A percentile compares a stretch with the other conserved stretches of the same genome.
Conservation (phyloP, 257 asterid species). For the Cinchona pubescens region DNA sequence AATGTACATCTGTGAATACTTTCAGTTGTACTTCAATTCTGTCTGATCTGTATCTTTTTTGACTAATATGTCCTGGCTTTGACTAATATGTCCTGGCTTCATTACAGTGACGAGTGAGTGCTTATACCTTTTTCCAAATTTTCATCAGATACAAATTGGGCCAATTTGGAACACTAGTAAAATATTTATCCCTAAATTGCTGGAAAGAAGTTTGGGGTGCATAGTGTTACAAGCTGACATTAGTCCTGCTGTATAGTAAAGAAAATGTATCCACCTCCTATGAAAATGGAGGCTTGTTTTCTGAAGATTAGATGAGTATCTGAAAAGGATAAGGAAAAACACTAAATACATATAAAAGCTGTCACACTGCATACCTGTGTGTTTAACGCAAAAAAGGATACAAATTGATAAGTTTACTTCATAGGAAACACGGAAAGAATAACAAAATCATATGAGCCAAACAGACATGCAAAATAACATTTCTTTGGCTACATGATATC, state of each 20-base stretch:
- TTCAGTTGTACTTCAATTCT: no score
- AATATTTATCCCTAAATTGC: background rate
- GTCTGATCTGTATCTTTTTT: background rate
- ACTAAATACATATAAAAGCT: background rate
- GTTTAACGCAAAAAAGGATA: background rate
- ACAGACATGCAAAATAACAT: background rate
- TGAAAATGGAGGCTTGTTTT: slow-evolving; percentile 1
- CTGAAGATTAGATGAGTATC: background rate
- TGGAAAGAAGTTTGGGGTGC: background rate
- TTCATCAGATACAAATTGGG: background rate
- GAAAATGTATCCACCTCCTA: background rate
- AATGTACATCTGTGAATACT: background rate
- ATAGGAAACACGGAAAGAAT: background rate
- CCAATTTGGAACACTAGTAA: background rate
- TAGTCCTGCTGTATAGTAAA: background rate
- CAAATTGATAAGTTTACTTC: background rate
- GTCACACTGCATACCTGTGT: no score
- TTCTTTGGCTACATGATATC: background rate
- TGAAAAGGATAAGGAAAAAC: background rate
- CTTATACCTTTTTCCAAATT: background rate
- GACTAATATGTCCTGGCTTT: background rate
- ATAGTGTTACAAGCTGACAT: background rate
- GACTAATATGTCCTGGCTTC: background rate
- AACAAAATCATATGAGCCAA: background rate
- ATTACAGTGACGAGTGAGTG: background rate